phyloP scores from a whole-genome alignment of 495 filamentous ascomycete species.

The Penicillium coffeae region DNA sequence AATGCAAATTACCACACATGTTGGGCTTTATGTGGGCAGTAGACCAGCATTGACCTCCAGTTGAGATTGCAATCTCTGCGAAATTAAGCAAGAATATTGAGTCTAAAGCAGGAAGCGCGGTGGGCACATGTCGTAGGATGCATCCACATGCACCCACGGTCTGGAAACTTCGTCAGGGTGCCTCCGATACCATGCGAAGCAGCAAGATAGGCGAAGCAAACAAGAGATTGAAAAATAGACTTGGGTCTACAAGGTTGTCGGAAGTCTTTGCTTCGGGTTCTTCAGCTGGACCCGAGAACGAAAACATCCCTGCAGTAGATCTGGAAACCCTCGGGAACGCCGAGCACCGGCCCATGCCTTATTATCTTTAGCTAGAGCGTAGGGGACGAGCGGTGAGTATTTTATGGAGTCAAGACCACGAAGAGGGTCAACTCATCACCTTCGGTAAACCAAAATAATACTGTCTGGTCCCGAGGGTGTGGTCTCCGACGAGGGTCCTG shows the following conservation, averaged over 20 bases:
- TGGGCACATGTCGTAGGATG: not conserved
- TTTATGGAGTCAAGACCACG: slow-evolving; percentile 17
- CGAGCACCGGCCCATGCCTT: not conserved
- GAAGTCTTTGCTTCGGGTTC: not conserved
- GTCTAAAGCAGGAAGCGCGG: not conserved
- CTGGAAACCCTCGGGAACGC: slow-evolving; percentile 7
- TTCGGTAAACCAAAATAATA: not conserved
- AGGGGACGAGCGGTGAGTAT: slow-evolving; percentile 29
- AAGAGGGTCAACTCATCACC: not conserved
- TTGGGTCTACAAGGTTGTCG: no score
- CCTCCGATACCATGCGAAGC: not conserved
- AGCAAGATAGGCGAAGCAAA: no score
- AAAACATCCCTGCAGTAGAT: slow-evolving; percentile 10
- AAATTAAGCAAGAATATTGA: not conserved
- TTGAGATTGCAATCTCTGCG: not conserved
- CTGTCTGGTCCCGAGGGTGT: slow-evolving; percentile 24
- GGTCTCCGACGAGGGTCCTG: slow-evolving; percentile 24
- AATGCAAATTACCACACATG: not conserved
- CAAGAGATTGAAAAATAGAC: not conserved
- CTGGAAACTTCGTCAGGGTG: not conserved
- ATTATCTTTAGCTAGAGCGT: not conserved
- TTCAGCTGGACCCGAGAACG: not conserved
- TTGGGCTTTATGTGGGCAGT: not conserved
- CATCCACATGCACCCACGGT: not conserved
- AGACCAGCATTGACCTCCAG: not conserved